phyloP scores from a whole-genome alignment of 1,139 yeast species.

The Geotrichum europaeum region DNA sequence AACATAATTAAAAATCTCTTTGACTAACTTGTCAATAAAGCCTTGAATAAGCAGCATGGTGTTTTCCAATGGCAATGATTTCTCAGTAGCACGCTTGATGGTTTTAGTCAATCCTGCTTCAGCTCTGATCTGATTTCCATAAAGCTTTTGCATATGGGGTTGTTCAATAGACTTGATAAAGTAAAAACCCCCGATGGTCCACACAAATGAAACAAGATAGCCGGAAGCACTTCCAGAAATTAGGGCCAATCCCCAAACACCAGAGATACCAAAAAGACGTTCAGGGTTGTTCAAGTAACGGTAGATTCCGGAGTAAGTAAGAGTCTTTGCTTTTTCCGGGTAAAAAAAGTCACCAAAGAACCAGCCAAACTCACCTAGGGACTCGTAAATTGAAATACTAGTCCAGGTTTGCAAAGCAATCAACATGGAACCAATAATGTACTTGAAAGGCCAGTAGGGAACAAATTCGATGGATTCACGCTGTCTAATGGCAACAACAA shows the following conservation, averaged over 20 bases:
- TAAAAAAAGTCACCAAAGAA: slow-evolving; percentile 83
- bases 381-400: slow-evolving; percentile 60
- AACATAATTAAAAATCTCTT: slow-evolving; percentile 33
- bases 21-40: slow-evolving; percentile 36
- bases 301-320: slow-evolving; percentile 79
- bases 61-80: slow-evolving; percentile 30
- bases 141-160: slow-evolving; percentile 71
- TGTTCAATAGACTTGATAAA: slow-evolving; percentile 72
- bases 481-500: slow-evolving; percentile 36
- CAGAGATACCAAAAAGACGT: slow-evolving; percentile 73
- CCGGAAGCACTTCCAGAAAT: slow-evolving; percentile 57
- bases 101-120: slow-evolving; percentile 64
- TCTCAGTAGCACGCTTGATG: slow-evolving; percentile 34
- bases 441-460: slow-evolving; percentile 45
- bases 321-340: slow-evolving; percentile 44
- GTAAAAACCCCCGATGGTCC: slow-evolving; percentile 64
- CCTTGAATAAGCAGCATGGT: slow-evolving; percentile 28
- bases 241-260: slow-evolving; percentile 72
- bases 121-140: slow-evolving; percentile 51
- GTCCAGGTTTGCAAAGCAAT: slow-evolving; percentile 67
- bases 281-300: slow-evolving; percentile 83
- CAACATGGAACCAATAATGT: slow-evolving; percentile 51
- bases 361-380: slow-evolving; percentile 85
- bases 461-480: slow-evolving; percentile 33
- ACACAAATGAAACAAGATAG: slow-evolving; percentile 50